Conservation (phyloP, 768 basidiomycete genomes). For the Podaxis mareebaensis region DNA sequence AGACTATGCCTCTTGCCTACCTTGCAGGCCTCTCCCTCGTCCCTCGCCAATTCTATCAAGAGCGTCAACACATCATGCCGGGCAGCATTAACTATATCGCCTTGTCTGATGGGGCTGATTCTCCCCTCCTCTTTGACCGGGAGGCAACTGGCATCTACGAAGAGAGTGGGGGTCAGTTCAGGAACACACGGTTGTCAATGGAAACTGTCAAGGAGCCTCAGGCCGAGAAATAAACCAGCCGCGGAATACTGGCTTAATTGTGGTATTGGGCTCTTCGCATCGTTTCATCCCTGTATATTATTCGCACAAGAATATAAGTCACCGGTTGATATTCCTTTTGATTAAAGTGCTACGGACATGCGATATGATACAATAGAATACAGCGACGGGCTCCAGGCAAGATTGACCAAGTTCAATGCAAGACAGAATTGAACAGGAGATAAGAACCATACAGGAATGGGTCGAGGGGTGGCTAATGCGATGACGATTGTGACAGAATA, state of each 20-base stretch:
- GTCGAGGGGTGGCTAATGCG: neutral
- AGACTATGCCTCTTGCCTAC: conserved; percentile 49
- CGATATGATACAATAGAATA: conserved; percentile 15
- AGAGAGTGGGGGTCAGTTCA: conserved; percentile 5
- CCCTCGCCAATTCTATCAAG: conserved; percentile 43
- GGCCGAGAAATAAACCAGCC: conserved; percentile 3
- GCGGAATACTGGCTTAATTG: too few relatives aligned
- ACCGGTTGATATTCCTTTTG: neutral
- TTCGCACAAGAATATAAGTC: neutral
- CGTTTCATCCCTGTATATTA: neutral
- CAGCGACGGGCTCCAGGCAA: neutral
- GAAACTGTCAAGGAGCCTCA: neutral
- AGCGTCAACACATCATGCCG: conserved; percentile 25
- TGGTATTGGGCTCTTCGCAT: too few relatives aligned
- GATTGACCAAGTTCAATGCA: too few relatives aligned
- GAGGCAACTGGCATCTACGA: conserved; percentile 9
- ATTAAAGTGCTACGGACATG: conserved; percentile 12
- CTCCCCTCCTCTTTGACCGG: conserved; percentile 22
- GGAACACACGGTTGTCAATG: conserved; percentile 4
- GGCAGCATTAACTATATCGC: conserved; percentile 27
- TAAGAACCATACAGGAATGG: neutral
- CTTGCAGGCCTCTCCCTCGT: conserved; percentile 43
- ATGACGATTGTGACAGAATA: neutral
- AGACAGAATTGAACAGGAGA: conserved; percentile 6
- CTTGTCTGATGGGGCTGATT: conserved; percentile 21